Base-by-base conservation (phyloP, 371 early-diverging fungal species). In the Mucor saturninus region DNA sequence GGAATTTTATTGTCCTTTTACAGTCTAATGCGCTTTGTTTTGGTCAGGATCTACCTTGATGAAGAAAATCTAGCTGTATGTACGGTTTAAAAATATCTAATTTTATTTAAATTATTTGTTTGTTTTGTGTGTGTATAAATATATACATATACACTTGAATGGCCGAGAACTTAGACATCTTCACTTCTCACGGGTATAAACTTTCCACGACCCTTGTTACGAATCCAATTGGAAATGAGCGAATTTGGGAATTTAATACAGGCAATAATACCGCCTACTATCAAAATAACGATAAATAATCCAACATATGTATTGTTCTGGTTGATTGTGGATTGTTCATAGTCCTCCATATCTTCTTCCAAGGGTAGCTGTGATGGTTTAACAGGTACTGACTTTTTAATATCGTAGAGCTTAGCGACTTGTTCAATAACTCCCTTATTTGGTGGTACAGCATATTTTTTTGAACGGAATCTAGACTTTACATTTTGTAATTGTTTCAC, bases 361-460 rank as follows among this genome's bases (percentile, higher is more conserved):
- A 70, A 56, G 4, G 59, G 53, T 1, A 42, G 56, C 9, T 67
- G 64, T 10, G 63, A 58, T 29, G 46, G 61, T 46, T 53, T 32
- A 31, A 15, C 35, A 32, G 45, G 54, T 9, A 37, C 29, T 39
- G 46, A 30, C 42, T 58, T 59, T 40, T 61, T 42, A 8, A 59
- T 21, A 43, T 72, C 68, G 9, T 64, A 61, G 26, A 61, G 42
- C 6, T 59, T 58, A 9, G 59, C 73, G 11, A 68, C 45, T 4
- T 64, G 54, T 14, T 72, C 71, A n/a, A 78, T 43, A 13, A 73
- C 46, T 29, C 69, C 73, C 5, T 2, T 50, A 7, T 64, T 65
- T 29, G 67, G 56, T 13, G 75, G 66, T 11, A 65, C 53, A 4
- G 11, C 43, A 29, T 75, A 78, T 13, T 52, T 62, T 40, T 64